These are phyloP conservation scores for Pleurotus sapidus DNA, from an alignment of 768 basidiomycete species.

Conservation along the genomic window DNA sequence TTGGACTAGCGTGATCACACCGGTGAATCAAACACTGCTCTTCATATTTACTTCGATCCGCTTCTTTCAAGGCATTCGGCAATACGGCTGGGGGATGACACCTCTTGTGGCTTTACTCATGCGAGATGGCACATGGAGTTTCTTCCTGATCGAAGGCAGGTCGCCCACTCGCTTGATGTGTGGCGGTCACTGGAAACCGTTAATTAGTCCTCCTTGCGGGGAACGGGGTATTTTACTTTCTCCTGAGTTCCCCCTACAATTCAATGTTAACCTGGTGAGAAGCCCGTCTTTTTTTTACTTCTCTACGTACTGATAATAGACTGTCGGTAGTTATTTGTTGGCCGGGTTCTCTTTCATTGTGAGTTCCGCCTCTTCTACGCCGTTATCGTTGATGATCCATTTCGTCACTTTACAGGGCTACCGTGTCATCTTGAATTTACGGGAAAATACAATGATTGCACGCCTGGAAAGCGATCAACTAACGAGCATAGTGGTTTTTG, in stretches of 20 bases:
- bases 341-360: neutral
- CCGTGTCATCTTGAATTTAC: conserved; percentile 1
- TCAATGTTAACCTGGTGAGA: neutral
- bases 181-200: neutral
- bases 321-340: neutral
- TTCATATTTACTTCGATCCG: neutral
- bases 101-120: conserved; percentile 11
- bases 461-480: too few species aligned
- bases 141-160: conserved; percentile 16
- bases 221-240: neutral
- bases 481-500: too few species aligned
- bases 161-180: neutral
- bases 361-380: neutral
- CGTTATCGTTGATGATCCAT: neutral
- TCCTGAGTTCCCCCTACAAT: neutral
- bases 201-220: neutral
- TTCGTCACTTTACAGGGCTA: neutral
- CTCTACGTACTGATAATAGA: neutral
- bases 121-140: conserved; percentile 15
- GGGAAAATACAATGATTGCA: neutral
- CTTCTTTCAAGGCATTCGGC: conserved; percentile 26
- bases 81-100: conserved; percentile 12
- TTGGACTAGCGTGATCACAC: neutral
- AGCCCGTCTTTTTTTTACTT: neutral
- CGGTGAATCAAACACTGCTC: neutral